Evolutionary conservation across 495 filamentous ascomycete species (phyloP).

Genomic region (Penicillium longicatenatum): DNA sequence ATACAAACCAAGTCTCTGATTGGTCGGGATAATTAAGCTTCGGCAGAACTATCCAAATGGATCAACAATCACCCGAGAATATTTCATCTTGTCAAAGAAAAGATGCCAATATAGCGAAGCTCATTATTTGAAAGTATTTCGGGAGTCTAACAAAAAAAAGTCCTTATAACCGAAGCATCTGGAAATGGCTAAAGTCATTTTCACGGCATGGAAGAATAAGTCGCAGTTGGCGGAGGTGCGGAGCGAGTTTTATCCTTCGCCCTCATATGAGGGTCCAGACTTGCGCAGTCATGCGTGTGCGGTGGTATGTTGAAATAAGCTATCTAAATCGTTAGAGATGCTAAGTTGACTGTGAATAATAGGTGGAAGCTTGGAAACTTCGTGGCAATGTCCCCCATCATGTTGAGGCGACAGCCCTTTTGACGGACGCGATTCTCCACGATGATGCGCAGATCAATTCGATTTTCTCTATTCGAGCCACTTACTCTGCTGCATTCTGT

Average conservation of each 20-base stretch:
- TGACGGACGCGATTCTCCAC: slow-evolving; percentile 72
- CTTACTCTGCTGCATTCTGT: slow-evolving; percentile 62
- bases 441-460: slow-evolving; percentile 58
- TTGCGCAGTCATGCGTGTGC: slow-evolving; percentile 48
- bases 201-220: slow-evolving; percentile 76
- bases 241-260: slow-evolving; percentile 61
- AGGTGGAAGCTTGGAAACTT: slow-evolving; percentile 60
- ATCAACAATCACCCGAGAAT: slow-evolving; percentile 20
- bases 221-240: slow-evolving; percentile 68
- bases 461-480: slow-evolving; percentile 55
- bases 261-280: slow-evolving; percentile 37
- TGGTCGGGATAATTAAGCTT: neutral
- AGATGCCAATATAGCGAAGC: slow-evolving; percentile 1
- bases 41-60: slow-evolving; percentile 17
- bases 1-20: slow-evolving; percentile 2
- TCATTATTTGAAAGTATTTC: neutral
- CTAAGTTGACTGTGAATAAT: neutral
- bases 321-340: neutral
- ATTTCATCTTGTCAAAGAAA: slow-evolving; percentile 8
- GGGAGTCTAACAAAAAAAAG: neutral
- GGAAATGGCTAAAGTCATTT: slow-evolving; percentile 71
- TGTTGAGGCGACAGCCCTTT: slow-evolving; percentile 77
- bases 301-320: slow-evolving; percentile 35
- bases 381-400: slow-evolving; percentile 79
- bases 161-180: neutral